A percentile compares a stretch with the other conserved stretches of the same genome.
Conservation (phyloP, 345 rosid genomes). For the Aethionema arabicum region DNA sequence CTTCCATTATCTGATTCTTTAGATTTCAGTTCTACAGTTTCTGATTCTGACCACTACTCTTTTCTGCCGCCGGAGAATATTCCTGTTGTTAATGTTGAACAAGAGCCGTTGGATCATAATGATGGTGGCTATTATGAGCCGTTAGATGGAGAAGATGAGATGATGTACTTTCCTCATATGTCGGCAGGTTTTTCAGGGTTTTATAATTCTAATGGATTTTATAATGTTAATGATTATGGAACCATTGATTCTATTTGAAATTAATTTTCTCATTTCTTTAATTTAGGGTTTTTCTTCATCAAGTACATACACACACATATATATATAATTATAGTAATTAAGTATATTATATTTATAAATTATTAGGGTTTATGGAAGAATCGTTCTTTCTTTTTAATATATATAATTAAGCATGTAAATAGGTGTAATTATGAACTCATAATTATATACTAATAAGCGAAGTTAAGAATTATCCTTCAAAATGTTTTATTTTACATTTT, state of each 20-base stretch:
- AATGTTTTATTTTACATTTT: too few relatives aligned
- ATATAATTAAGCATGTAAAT: too few relatives aligned
- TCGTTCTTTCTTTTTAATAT: too few relatives aligned
- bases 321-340: neutral
- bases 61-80: constrained; percentile 34
- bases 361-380: too few relatives aligned
- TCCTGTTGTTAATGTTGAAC: constrained; percentile 27
- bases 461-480: too few relatives aligned
- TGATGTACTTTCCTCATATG: constrained; percentile 31
- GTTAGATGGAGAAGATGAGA: constrained; percentile 28
- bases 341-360: too few relatives aligned
- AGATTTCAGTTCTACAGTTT: too few relatives aligned
- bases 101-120: constrained; percentile 24
- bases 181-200: constrained; percentile 39
- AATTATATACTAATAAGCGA: too few relatives aligned
- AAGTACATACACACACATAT: constrained; percentile 9
- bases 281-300: constrained; percentile 18
- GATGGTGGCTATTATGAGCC: constrained; percentile 20
- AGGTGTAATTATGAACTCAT: too few relatives aligned
- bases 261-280: neutral
- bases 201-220: constrained; percentile 34
- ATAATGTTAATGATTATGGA: constrained; percentile 33
- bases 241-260: constrained; percentile 34
- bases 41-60: constrained; percentile 23
- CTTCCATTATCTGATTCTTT: constrained; percentile 22